Base-by-base conservation (phyloP, 1,139 yeast species). In the Magnusiomyces magnusii region DNA sequence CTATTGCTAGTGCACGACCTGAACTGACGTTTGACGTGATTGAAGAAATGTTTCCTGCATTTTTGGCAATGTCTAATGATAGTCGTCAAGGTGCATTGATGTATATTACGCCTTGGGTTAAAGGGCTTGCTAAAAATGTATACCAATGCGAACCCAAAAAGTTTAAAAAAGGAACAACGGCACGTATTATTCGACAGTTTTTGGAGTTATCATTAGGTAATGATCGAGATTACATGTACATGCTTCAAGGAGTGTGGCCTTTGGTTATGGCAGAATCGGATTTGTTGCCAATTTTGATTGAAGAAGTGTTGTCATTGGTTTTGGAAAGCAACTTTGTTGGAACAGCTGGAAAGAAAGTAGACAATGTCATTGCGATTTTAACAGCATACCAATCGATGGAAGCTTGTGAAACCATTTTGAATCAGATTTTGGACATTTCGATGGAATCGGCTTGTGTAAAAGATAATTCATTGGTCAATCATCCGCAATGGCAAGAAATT, bases 91-190 rank as follows among this genome's bases (percentile, higher is more conserved):
- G 80, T 5, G 80, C 84, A 0, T 74, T 86, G 2, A 72, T 79
- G 63, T 84, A 83, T 67, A 75, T 85, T 15, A 78, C 89, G 0
- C 92, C 95, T 1, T 90, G 96, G 96, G 78, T 87, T n/a, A 80
- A 79, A 42, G 87, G 89, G 66, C 76, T 88, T 34, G 82, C 84
- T 67, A 78, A 77, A 28, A 72, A 82, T 65, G 83, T 88, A 17
- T 85, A 78, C 66, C 68, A 79, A 51, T 76, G 75, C 36, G 50
- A 53, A 24, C 47, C 53, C 60, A 57, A 62, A 60, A 42, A 51
- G 1, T 64, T 65, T 41, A 76, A 73, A 47, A 75, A 73, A 61
- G 95, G 95, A 0, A 79, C 83, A 0, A 80, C 85, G 2, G 80
- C 86, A 0, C 83, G 81, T 53, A 72, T 89, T 13, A 77, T 89